A percentile compares a stretch with the other conserved stretches of the same genome.
These are phyloP conservation scores for Suillus tomentosus DNA, from an alignment of 768 basidiomycete genomes.

Conservation along the genomic window DNA sequence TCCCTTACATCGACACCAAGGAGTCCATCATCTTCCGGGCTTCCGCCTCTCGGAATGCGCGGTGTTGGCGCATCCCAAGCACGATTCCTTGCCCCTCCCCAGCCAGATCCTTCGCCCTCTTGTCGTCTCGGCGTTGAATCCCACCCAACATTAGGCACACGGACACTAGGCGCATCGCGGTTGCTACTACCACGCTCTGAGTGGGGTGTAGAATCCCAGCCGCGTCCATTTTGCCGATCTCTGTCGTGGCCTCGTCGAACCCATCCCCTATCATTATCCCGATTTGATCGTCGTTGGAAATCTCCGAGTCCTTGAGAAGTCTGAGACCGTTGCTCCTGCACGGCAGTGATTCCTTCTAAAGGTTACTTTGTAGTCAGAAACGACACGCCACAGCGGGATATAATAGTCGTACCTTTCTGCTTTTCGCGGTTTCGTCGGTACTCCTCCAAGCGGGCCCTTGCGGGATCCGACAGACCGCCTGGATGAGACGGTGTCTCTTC, in stretches of 20 bases:
- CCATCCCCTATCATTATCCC: conserved; percentile 59
- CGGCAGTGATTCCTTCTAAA: conserved; percentile 71
- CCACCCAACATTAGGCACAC: conserved; percentile 92
- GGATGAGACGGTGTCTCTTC: conserved; percentile 95
- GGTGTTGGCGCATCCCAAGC: conserved; percentile 89
- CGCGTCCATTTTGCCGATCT: conserved; percentile 31
- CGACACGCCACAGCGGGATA: background rate
- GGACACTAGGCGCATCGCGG: conserved; percentile 75
- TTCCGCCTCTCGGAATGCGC: conserved; percentile 61
- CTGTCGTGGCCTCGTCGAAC: conserved; percentile 42
- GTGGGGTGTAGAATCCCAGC: conserved; percentile 66
- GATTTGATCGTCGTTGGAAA: conserved; percentile 90
- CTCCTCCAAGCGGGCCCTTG: conserved; percentile 74
- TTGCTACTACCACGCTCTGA: conserved; percentile 47
- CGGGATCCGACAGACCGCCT: conserved; percentile 81
- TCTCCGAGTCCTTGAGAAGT: conserved; percentile 84
- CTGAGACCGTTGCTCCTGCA: conserved; percentile 55
- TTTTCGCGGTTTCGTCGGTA: conserved; percentile 69
- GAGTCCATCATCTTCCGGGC: conserved; percentile 68
- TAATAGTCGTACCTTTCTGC: conserved; percentile 52
- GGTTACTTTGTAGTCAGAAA: background rate
- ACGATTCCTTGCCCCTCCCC: conserved; percentile 56
- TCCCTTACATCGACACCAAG: conserved; percentile 76
- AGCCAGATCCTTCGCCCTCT: conserved; percentile 60
- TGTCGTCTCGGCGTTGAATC: conserved; percentile 82